A percentile compares a stretch with the other conserved stretches of the same genome.
These are phyloP conservation scores for Aristolochia fimbriata DNA, from an alignment of 164 flowering plant genomes.

Conservation along the genomic window DNA sequence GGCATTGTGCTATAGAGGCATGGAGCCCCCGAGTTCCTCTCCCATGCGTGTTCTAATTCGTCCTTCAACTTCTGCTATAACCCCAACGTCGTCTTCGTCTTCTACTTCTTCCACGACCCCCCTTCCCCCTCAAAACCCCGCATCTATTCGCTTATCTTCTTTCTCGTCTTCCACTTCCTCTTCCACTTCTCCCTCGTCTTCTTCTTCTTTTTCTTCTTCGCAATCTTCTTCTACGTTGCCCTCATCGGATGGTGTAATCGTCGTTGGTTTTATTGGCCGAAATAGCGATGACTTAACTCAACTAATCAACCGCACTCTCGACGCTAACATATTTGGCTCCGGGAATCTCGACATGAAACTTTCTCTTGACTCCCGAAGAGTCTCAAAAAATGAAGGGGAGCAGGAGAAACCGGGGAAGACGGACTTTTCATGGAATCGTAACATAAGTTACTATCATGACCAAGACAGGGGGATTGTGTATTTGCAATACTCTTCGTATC, in stretches of 20 bases:
- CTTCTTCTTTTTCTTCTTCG: slow-evolving; percentile 19
- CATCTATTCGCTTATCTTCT: neutral
- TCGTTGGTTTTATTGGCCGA: slow-evolving; percentile 64
- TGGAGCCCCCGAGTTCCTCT: slow-evolving; percentile 3
- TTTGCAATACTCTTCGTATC: slow-evolving; percentile 37
- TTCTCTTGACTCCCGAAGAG: neutral
- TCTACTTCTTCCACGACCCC: slow-evolving; percentile 1
- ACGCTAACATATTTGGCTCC: slow-evolving; percentile 64
- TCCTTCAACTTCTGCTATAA: neutral
- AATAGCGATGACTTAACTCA: slow-evolving; percentile 38
- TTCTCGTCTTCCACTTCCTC: neutral
- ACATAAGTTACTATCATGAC: slow-evolving; percentile 52
- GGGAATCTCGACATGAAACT: slow-evolving; percentile 33
- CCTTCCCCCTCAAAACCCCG: slow-evolving; percentile 1
- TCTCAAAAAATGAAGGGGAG: slow-evolving; percentile 13
- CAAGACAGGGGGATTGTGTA: slow-evolving; percentile 60
- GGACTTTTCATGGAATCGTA: slow-evolving; percentile 18
- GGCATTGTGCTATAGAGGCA: neutral
- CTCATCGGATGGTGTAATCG: slow-evolving; percentile 45
- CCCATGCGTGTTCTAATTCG: slow-evolving; percentile 6
- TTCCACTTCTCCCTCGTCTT: neutral
- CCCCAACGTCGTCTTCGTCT: neutral
- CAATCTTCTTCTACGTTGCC: slow-evolving; percentile 15
- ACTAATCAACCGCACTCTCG: slow-evolving; percentile 57
- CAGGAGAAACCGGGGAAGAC: slow-evolving; percentile 15